Percentiles rank a stretch among this genome's conserved stretches.
Conservation (phyloP, 768 basidiomycete species). For the Leccinum subgranulosum region DNA sequence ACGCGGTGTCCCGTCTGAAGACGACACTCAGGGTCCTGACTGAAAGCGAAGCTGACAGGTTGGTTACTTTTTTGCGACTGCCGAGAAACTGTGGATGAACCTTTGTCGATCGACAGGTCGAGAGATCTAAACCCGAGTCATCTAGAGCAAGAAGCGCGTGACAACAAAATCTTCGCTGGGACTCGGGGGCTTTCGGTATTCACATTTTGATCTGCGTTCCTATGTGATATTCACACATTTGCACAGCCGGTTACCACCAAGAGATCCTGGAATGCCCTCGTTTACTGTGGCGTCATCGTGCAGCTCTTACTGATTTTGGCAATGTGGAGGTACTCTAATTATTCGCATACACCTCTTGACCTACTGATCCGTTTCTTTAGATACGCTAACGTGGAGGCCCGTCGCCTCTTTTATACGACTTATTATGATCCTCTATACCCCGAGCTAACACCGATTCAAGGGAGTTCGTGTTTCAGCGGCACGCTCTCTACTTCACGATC, state of each 20-base stretch:
- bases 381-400: slow-evolving; percentile 47
- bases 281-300: slow-evolving; percentile 36
- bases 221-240: slow-evolving; percentile 7
- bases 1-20: slow-evolving; percentile 57
- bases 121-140: slow-evolving; percentile 34
- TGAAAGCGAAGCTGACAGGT: slow-evolving; percentile 59
- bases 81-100: slow-evolving; percentile 5
- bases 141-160: slow-evolving; percentile 33
- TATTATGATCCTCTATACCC: slow-evolving; percentile 80
- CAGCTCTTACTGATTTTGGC: slow-evolving; percentile 47
- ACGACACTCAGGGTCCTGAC: slow-evolving; percentile 56
- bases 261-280: slow-evolving; percentile 26
- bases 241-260: slow-evolving; percentile 18
- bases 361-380: slow-evolving; percentile 26
- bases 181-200: slow-evolving; percentile 40
- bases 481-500: slow-evolving; percentile 35
- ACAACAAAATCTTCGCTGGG: slow-evolving; percentile 37
- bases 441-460: slow-evolving; percentile 56
- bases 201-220: not conserved
- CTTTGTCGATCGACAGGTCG: not conserved
- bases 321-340: slow-evolving; percentile 54
- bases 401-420: slow-evolving; percentile 61
- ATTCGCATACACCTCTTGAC: slow-evolving; percentile 1
- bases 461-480: slow-evolving; percentile 24
- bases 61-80: slow-evolving; percentile 4